phyloP scores from a whole-genome alignment of 768 basidiomycete genomes.

The Erythrobasidium yunnanense region DNA sequence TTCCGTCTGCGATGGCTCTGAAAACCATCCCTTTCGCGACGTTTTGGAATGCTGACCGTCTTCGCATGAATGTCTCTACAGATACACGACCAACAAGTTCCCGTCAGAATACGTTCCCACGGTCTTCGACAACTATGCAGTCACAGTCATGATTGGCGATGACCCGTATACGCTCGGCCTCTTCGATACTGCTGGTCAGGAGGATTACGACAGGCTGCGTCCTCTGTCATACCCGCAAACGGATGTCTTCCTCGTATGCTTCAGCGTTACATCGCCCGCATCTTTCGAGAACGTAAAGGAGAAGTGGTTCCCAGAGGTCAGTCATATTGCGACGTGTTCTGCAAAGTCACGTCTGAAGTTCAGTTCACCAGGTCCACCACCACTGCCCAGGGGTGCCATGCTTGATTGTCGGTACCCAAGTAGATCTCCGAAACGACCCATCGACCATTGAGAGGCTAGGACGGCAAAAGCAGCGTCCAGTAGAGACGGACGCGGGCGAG shows the following conservation, averaged over 20 bases:
- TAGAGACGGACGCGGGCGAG: slow-evolving; percentile 77
- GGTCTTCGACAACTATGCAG: slow-evolving; percentile 95
- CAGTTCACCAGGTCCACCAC: slow-evolving; percentile 60
- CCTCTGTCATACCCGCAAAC: slow-evolving; percentile 99
- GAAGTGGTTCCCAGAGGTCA: slow-evolving; percentile 96
- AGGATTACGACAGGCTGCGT: slow-evolving; percentile 98
- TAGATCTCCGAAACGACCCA: slow-evolving; percentile 87
- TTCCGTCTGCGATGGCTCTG: no score
- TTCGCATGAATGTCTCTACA: no score
- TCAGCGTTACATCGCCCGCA: slow-evolving; percentile 95
- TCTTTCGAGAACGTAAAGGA: slow-evolving; percentile 99
- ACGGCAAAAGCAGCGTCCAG: slow-evolving; percentile 91
- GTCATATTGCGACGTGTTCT: no score
- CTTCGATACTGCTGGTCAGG: slow-evolving; percentile 98
- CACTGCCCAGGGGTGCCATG: slow-evolving; percentile 99
- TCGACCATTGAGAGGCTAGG: slow-evolving; percentile 89
- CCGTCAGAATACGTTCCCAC: slow-evolving; percentile 98
- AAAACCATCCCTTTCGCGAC: no score
- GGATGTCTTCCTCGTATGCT: slow-evolving; percentile 98
- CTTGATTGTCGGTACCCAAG: slow-evolving; percentile 96
- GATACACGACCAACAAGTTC: slow-evolving; percentile 87
- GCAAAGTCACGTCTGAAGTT: no score
- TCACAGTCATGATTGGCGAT: slow-evolving; percentile 99
- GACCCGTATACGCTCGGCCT: slow-evolving; percentile 96
- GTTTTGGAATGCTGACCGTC: no score